These are phyloP conservation scores for Sergeia podlipaevii DNA, from an alignment of 208 protist species.

Conservation along the genomic window DNA sequence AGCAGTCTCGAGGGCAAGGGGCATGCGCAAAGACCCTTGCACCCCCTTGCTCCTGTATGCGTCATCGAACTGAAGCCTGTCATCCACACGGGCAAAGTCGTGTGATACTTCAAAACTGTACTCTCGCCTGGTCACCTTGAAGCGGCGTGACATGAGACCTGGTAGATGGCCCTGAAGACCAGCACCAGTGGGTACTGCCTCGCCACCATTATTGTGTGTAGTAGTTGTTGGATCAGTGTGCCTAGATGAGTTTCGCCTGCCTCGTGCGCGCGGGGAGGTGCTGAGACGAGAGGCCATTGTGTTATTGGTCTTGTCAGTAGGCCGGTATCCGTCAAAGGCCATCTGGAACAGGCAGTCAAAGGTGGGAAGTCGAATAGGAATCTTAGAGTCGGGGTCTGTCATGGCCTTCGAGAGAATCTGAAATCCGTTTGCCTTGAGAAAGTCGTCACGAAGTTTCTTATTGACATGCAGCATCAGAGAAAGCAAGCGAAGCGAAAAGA, in stretches of 20 bases:
- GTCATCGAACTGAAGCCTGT: conserved; percentile 33
- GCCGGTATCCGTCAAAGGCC: conserved; percentile 68
- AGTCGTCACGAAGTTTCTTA: conserved; percentile 39
- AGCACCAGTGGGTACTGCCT: conserved; percentile 5
- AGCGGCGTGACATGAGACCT: conserved; percentile 23
- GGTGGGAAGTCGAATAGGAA: conserved; percentile 62
- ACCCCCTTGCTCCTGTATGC: conserved; percentile 19
- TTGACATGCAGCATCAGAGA: conserved; percentile 74
- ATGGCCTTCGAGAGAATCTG: conserved; percentile 60
- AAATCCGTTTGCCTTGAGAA: conserved; percentile 67
- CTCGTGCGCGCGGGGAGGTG: conserved; percentile 8
- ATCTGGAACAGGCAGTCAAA: conserved; percentile 82
- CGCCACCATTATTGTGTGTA: no score
- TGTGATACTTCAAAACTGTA: conserved; percentile 76
- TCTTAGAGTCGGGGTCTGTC: conserved; percentile 24
- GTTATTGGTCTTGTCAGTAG: conserved; percentile 18
- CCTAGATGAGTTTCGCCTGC: conserved; percentile 13
- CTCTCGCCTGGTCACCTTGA: conserved; percentile 46
- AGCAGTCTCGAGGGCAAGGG: conserved; percentile 36
- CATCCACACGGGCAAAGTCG: conserved; percentile 44
- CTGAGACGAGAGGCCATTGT: conserved; percentile 8
- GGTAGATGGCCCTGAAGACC: conserved; percentile 37
- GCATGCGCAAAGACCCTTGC: conserved; percentile 26
- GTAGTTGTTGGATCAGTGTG: no score
- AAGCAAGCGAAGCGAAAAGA: conserved; percentile 75